A percentile compares a stretch with the other conserved stretches of the same genome.
Conservation (phyloP, 1,284 basidiomycete genomes). For the Retiboletus flavoniger region DNA sequence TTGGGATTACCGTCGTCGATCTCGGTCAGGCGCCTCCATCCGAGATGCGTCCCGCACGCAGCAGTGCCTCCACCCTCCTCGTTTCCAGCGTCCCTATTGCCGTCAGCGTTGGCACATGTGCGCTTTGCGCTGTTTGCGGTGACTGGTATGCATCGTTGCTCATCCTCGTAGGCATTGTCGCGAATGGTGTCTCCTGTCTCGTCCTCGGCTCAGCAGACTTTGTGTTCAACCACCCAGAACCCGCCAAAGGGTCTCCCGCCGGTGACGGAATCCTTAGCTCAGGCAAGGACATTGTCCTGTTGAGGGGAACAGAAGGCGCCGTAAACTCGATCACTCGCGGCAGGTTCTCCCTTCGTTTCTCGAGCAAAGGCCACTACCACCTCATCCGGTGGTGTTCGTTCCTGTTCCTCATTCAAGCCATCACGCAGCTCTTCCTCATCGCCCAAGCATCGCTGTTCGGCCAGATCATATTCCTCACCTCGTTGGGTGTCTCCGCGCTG, state of each 20-base stretch:
- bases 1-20: slow-evolving; percentile 16
- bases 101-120: slow-evolving; percentile 18
- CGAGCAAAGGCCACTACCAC: slow-evolving; percentile 9
- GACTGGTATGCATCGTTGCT: slow-evolving; percentile 28
- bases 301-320: slow-evolving; percentile 19
- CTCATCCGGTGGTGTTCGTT: slow-evolving; percentile 17
- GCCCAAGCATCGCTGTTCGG: slow-evolving; percentile 28
- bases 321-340: slow-evolving; percentile 26
- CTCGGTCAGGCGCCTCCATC: slow-evolving; percentile 8
- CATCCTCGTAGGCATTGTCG: slow-evolving; percentile 28
- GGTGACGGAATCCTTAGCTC: slow-evolving; percentile 18
- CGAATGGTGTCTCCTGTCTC: slow-evolving; percentile 25
- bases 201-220: slow-evolving; percentile 23
- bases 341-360: slow-evolving; percentile 20
- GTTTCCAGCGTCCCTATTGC: slow-evolving; percentile 21
- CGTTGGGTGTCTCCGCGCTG: slow-evolving; percentile 22
- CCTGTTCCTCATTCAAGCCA: slow-evolving; percentile 21
- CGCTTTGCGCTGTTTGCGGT: slow-evolving; percentile 9
- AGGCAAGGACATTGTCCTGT: slow-evolving; percentile 10
- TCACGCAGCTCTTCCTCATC: slow-evolving; percentile 28
- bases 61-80: neutral
- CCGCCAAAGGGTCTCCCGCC: slow-evolving; percentile 13
- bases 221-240: slow-evolving; percentile 9
- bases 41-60: neutral
- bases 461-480: slow-evolving; percentile 28